Percentiles rank a stretch among this genome's conserved stretches.
phyloP scores from a whole-genome alignment of 306 rosid genomes.

The Purshia tridentata region DNA sequence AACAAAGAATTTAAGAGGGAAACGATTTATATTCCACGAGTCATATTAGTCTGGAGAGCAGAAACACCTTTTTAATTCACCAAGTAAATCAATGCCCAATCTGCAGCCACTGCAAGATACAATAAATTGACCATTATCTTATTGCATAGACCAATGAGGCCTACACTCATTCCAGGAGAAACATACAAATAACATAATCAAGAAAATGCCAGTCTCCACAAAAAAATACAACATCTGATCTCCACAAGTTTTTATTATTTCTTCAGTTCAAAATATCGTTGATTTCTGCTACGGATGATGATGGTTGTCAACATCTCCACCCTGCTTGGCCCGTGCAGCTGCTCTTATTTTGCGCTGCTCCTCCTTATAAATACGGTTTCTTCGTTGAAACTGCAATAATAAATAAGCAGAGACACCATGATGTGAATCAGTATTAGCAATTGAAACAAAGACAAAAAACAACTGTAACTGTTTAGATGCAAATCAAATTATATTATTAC shows the following conservation, averaged over 20 bases:
- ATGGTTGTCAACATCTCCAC: slow-evolving; percentile 44
- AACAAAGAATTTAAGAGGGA: neutral
- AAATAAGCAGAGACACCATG: neutral
- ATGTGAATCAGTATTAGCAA: neutral
- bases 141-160: slow-evolving; percentile 47
- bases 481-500: neutral
- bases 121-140: slow-evolving; percentile 30
- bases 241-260: slow-evolving; percentile 41
- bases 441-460: neutral
- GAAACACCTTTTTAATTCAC: slow-evolving; percentile 6
- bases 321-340: slow-evolving; percentile 62
- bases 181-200: slow-evolving; percentile 37
- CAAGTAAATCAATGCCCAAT: slow-evolving; percentile 19
- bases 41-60: neutral
- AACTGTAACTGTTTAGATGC: neutral
- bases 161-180: slow-evolving; percentile 29
- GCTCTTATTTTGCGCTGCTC: slow-evolving; percentile 92
- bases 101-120: slow-evolving; percentile 17
- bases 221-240: slow-evolving; percentile 31
- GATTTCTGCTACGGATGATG: slow-evolving; percentile 50
- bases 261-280: slow-evolving; percentile 29
- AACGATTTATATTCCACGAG: neutral
- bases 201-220: slow-evolving; percentile 25
- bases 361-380: slow-evolving; percentile 93
- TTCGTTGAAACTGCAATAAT: slow-evolving; percentile 64